These are phyloP conservation scores for Ligustrum vulgare DNA, from an alignment of 257 asterid genomes.

Conservation along the genomic window DNA sequence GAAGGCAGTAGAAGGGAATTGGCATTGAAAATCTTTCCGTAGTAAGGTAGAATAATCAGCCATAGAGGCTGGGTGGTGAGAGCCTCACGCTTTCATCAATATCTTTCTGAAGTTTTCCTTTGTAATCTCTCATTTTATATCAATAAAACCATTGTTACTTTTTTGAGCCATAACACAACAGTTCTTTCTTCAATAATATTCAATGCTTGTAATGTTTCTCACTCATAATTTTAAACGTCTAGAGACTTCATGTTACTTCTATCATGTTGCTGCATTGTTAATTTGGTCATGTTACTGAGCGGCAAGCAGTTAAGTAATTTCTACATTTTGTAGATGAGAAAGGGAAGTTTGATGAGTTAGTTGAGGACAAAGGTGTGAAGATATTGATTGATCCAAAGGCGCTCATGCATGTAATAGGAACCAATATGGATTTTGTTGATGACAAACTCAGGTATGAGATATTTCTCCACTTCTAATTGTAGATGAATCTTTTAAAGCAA, in stretches of 20 bases:
- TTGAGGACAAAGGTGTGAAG: conserved; percentile 73
- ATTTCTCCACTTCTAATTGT: conserved; percentile 7
- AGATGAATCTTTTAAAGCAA: not conserved
- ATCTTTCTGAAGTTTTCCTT: no score
- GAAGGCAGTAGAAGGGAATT: no score
- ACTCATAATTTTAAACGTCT: not conserved
- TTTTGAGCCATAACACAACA: no score
- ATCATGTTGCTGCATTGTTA: not conserved
- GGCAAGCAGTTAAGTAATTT: not conserved
- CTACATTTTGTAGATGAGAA: conserved; percentile 60
- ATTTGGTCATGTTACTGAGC: conserved; percentile 3
- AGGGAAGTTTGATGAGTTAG: conserved; percentile 88
- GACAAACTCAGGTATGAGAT: conserved; percentile 53
- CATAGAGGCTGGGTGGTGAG: no score
- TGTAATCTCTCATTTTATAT: no score
- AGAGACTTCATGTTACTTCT: not conserved
- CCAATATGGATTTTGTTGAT: conserved; percentile 67
- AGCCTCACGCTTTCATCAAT: no score
- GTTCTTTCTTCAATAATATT: no score
- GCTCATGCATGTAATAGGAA: conserved; percentile 68
- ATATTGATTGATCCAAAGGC: conserved; percentile 64
- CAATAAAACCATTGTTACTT: no score
- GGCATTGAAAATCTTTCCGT: no score
- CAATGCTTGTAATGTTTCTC: not conserved
- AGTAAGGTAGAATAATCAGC: no score